Evolutionary conservation across 495 filamentous ascomycete species (phyloP).

Genomic region (Talaromyces wortmannii): DNA sequence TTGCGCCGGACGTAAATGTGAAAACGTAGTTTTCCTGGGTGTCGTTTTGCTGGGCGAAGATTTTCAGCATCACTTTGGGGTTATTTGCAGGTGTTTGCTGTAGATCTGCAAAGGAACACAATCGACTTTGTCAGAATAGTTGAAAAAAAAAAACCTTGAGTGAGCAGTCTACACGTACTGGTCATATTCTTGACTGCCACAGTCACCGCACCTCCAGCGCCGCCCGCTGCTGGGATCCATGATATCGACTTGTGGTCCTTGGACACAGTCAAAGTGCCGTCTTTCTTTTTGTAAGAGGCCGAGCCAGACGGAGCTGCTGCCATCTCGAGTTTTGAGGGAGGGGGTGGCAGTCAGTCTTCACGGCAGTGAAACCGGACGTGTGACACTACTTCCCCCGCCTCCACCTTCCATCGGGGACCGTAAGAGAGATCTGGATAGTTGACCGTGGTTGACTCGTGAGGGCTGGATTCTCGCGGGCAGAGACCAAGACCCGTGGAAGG

Average conservation of each 20-base stretch:
- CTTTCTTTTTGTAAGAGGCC: constrained; percentile 91
- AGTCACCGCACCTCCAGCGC: constrained; percentile 50
- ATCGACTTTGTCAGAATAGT: constrained; percentile 5
- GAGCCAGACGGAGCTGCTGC: constrained; percentile 47
- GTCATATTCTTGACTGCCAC: constrained; percentile 71
- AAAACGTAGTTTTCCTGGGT: constrained; percentile 71
- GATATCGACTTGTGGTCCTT: constrained; percentile 62
- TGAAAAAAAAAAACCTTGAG: not conserved
- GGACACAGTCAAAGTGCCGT: constrained; percentile 73
- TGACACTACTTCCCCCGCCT: constrained; percentile 1
- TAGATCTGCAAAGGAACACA: constrained; percentile 44
- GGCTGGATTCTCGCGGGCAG: no score
- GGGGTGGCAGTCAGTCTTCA: constrained; percentile 30
- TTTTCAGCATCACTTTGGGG: constrained; percentile 55
- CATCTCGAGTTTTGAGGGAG: constrained; percentile 38
- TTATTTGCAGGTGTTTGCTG: constrained; percentile 82
- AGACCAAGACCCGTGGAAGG: no score
- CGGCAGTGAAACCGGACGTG: constrained; percentile 22
- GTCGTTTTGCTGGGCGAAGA: constrained; percentile 24
- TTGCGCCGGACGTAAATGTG: constrained; percentile 69
- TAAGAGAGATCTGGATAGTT: not conserved
- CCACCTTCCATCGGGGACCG: constrained; percentile 26
- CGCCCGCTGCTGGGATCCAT: constrained; percentile 62
- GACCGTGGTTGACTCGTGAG: no score
- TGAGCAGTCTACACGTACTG: constrained; percentile 44